Evolutionary conservation across 306 rosid species (phyloP), one percentile per base, ranked within the genome.

Genomic region (Alnus rubra): DNA sequence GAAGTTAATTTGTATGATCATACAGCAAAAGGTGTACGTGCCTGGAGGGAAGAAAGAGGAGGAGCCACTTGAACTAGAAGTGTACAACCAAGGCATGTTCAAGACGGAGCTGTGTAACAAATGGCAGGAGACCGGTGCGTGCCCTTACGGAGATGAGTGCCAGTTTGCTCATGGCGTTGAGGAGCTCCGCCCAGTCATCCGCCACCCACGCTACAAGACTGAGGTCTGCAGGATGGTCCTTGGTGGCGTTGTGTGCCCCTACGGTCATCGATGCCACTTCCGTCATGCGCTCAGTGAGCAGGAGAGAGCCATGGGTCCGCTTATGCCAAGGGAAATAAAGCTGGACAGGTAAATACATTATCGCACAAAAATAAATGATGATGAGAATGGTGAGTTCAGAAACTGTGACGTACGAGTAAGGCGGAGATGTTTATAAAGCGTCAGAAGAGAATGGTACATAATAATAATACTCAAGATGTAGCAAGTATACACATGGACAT

Each of bases 181-280:
- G 52, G 97, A 94, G 88, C 93, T 94, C 14, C 95, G 98, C 51
- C 97, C 98, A 0, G 94, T 94, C 63, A 84, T 92, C 73, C 83
- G 98, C 84, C 98, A 94, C 86, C 98, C 98, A 31, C 93, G 98
- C 75, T 92, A 94, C 89, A 92, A 94, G 90, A 94, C 98, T 12
- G 88, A 92, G 76, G 88, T 94, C 60, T 94, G 98, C 91, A 88
- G 97, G 84, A 92, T 94, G 97, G 90, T 92, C 55, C 87, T 91
- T 64, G 79, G 91, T 16, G 92, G 97, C 2, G 87, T 86, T 7
- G 79, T 54, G 5, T 94, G 98, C 74, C 97, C 97, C 0, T 94
- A 94, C 54, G 97, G 94, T 45, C 98, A 94, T 75, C 86, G 98
- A 48, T 94, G 98, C 82, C 98, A 92, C 83, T 94, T 94, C 86